Percentiles rank a stretch among this genome's conserved stretches.
phyloP scores from a whole-genome alignment of 768 basidiomycete genomes.

The Mrakia frigida region DNA sequence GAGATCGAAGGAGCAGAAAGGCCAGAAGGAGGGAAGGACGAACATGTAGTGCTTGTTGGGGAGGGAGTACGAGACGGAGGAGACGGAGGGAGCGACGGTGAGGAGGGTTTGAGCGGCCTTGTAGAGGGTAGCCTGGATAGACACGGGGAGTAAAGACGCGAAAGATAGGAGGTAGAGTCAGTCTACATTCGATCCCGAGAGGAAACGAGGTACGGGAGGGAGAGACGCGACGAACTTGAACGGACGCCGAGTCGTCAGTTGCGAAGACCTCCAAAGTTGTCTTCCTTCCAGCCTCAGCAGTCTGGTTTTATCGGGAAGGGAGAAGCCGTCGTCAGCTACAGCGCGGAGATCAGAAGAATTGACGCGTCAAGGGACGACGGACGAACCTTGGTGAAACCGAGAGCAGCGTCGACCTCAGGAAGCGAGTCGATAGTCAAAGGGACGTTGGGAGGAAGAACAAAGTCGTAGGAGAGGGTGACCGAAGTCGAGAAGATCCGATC shows the following conservation, averaged over 20 bases:
- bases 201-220: background rate
- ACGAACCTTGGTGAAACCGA: constrained; percentile 42
- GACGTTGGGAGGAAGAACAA: constrained; percentile 46
- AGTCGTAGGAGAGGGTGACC: constrained; percentile 68
- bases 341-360: background rate
- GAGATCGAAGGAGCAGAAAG: constrained; percentile 45
- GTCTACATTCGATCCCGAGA: too few relatives aligned
- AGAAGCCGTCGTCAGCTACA: too few relatives aligned
- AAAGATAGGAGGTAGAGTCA: background rate
- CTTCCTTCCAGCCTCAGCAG: constrained; percentile 53
- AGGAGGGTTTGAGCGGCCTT: constrained; percentile 77
- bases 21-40: constrained; percentile 52
- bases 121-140: constrained; percentile 74
- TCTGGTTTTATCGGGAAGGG: constrained; percentile 44
- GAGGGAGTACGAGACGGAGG: constrained; percentile 62
- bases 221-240: constrained; percentile 58
- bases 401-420: constrained; percentile 39
- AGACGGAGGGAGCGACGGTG: constrained; percentile 57
- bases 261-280: constrained; percentile 78
- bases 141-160: background rate
- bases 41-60: constrained; percentile 55
- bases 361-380: constrained; percentile 47
- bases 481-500: constrained; percentile 90
- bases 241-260: constrained; percentile 80
- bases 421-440: constrained; percentile 42